Evolutionary conservation across 1,284 basidiomycete species (phyloP), one percentile per base, ranked within the genome.

Genomic region (Singerocomus rubriflavus): DNA sequence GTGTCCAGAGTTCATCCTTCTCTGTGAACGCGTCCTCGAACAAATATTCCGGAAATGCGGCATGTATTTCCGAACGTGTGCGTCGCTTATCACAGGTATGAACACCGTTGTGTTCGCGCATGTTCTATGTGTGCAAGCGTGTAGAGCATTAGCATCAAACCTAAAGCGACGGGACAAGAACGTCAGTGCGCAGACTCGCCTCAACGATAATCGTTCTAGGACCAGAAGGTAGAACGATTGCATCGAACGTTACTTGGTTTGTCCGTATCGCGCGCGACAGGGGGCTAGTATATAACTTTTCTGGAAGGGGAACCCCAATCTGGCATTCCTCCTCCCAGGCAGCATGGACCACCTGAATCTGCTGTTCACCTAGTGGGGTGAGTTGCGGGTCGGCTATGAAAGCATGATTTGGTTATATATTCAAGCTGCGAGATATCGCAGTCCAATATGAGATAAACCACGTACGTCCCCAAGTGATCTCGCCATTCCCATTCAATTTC

Each of bases 401-500:
- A 6, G n/a, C 3, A 30, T 25, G 42, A 17, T 34, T 48, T 47
- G 31, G 25, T 48, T 52, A 50, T 42, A 37, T 10, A 2, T 1
- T 13, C 29, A 6, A 13, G 10, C 6, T 25, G 6, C 13, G 16
- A 6, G 21, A 21, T 11, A 26, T 16, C n/a, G 12, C 12, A 5
- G 14, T 21, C 2, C n/a, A 2, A 27, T 1, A 29, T 5, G 7
- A 26, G 5, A 27, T 29, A 12, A 46, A 49, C 1, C 26, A 79
- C 84, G 61, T 62, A 84, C 85, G 90, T 31, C 90, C 91, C 91
- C 91, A 93, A 1, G 72, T 75, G 10, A 92, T 71, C 48, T 86
- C 78, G 11, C 74, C 86, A 58, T 95, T 88, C 0, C 82, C 82
- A 41, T 85, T 72, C 17, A 86, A 63, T 59, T 79, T 82, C 0